A percentile compares a stretch with the other conserved stretches of the same genome.
Conservation (phyloP, 176 grass and related monocot species). For the Carex littledalei region DNA sequence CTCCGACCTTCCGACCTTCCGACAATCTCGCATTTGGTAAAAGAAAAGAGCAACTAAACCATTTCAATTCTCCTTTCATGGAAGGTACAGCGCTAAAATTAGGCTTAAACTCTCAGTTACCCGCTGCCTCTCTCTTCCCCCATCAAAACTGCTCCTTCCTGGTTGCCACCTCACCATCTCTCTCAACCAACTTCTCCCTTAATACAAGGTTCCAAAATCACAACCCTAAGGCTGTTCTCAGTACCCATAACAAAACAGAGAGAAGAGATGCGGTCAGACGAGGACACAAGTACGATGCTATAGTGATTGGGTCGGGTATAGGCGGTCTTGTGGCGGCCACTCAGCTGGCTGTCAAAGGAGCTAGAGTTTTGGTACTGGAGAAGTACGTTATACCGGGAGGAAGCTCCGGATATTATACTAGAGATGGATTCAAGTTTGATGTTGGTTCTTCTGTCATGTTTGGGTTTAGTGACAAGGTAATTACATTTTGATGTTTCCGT, state of each 20-base stretch:
- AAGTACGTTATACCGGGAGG: slow-evolving; percentile 90
- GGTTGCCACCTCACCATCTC: not conserved
- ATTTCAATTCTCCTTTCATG: not conserved
- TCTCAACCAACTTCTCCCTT: not conserved
- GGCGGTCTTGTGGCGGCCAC: slow-evolving; percentile 80
- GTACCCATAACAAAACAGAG: not conserved
- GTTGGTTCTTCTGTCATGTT: slow-evolving; percentile 93
- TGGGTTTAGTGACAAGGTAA: slow-evolving; percentile 88
- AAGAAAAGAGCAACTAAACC: not conserved
- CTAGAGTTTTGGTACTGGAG: slow-evolving; percentile 81
- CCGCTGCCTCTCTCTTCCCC: not conserved
- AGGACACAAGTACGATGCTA: slow-evolving; percentile 46
- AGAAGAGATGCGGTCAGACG: not conserved
- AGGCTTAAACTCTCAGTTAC: not conserved
- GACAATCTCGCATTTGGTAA: not conserved
- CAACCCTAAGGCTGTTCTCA: slow-evolving; percentile 30
- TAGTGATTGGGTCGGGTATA: slow-evolving; percentile 82
- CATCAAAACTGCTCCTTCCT: not conserved
- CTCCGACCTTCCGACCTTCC: not conserved
- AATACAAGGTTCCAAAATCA: not conserved
- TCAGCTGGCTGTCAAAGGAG: slow-evolving; percentile 74
- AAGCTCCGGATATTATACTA: slow-evolving; percentile 80
- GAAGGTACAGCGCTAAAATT: not conserved
- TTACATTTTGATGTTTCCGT: not conserved
- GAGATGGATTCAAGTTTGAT: slow-evolving; percentile 87